A percentile compares a stretch with the other conserved stretches of the same genome.
phyloP scores from a whole-genome alignment of 2,329 filamentous ascomycete species.

The Pseudocercospora pini-densiflorae region DNA sequence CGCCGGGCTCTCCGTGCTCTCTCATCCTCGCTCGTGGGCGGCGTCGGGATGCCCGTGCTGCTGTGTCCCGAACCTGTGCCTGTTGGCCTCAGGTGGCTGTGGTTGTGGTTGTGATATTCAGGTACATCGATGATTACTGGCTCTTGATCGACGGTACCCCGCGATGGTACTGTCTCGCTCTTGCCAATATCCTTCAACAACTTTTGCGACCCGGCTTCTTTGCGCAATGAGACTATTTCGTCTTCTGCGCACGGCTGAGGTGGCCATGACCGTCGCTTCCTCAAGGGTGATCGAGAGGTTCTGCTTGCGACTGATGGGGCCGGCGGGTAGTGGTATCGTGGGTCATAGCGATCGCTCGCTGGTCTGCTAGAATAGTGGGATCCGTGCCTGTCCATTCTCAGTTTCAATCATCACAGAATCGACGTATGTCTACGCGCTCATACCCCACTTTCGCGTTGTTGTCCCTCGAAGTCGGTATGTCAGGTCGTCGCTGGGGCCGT shows the following conservation, averaged over 20 bases:
- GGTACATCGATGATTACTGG: constrained; percentile 67
- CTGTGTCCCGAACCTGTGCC: constrained; percentile 16
- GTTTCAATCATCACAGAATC: neutral
- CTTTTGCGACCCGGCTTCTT: constrained; percentile 58
- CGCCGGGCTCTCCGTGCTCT: constrained; percentile 33
- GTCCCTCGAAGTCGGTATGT: constrained; percentile 1
- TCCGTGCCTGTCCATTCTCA: constrained; percentile 2
- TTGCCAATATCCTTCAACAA: constrained; percentile 42
- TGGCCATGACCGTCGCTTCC: constrained; percentile 50
- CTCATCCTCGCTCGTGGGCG: constrained; percentile 46
- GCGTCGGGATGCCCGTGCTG: constrained; percentile 35
- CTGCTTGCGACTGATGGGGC: constrained; percentile 21
- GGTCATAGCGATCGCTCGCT: constrained; percentile 19
- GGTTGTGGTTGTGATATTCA: constrained; percentile 40
- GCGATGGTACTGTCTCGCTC: constrained; percentile 61
- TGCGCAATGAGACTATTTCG: constrained; percentile 65
- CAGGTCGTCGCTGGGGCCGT: constrained; percentile 17
- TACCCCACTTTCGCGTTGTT: constrained; percentile 16
- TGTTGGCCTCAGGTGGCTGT: constrained; percentile 67
- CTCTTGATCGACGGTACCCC: constrained; percentile 70
- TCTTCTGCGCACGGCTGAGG: constrained; percentile 73
- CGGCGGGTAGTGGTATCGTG: constrained; percentile 38
- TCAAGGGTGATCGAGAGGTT: constrained; percentile 28
- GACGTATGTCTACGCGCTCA: neutral
- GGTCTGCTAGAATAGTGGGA: constrained; percentile 11